Evolutionary conservation across 306 rosid genomes (phyloP).

Genomic region (Citrullus colocynthis): DNA sequence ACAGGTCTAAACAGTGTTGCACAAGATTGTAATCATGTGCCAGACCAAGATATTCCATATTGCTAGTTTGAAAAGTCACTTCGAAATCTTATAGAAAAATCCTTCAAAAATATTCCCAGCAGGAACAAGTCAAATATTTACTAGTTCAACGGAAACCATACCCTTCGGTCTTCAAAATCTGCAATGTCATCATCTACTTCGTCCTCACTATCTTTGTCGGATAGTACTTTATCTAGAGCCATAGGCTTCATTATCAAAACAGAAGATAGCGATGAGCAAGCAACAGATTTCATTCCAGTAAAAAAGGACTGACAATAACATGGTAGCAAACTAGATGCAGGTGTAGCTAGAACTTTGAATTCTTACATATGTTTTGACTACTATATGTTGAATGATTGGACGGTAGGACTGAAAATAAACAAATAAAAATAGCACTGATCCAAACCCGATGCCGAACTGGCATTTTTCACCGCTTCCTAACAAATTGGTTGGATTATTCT

Average conservation of each 20-base stretch:
- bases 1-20: not conserved
- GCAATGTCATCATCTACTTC: conserved; percentile 91
- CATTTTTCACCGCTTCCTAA: not conserved
- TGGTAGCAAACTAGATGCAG: not conserved
- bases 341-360: not conserved
- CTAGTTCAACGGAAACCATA: conserved; percentile 18
- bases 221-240: conserved; percentile 74
- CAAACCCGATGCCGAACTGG: not conserved
- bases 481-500: not conserved
- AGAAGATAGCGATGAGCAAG: not conserved
- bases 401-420: not conserved
- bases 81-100: conserved; percentile 3
- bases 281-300: not conserved
- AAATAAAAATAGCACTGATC: not conserved
- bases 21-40: not conserved
- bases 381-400: not conserved
- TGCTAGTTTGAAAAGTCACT: not conserved
- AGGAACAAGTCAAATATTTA: conserved; percentile 5
- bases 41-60: not conserved
- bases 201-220: conserved; percentile 88
- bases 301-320: not conserved
- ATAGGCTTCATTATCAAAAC: conserved; percentile 51
- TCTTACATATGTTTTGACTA: not conserved
- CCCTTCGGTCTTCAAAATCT: conserved; percentile 95
- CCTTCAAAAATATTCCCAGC: not conserved